These are phyloP conservation scores for Gentiana dahurica DNA, from an alignment of 257 asterid species.

Conservation along the genomic window DNA sequence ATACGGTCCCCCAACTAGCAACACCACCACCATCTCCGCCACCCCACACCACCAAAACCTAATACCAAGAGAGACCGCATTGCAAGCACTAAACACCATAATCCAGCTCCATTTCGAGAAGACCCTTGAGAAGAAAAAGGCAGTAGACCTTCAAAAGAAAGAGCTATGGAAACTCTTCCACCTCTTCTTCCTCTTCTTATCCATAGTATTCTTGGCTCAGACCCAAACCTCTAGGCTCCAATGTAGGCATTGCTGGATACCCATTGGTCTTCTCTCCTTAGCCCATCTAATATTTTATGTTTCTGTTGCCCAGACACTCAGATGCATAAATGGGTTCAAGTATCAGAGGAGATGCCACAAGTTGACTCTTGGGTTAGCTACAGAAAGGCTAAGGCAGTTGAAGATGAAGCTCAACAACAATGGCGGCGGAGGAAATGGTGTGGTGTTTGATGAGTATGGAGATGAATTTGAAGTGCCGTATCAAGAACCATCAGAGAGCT, in stretches of 20 bases:
- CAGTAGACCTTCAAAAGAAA: slow-evolving; percentile 80
- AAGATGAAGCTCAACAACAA: slow-evolving; percentile 35
- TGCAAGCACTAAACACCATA: slow-evolving; percentile 82
- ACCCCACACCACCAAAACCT: slow-evolving; percentile 27
- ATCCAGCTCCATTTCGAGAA: slow-evolving; percentile 97
- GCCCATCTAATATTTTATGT: slow-evolving; percentile 83
- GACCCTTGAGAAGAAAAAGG: slow-evolving; percentile 81
- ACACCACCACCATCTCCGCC: not conserved
- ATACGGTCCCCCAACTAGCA: slow-evolving; percentile 23
- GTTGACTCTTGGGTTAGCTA: slow-evolving; percentile 78
- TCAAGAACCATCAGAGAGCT: slow-evolving; percentile 93
- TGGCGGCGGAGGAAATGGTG: slow-evolving; percentile 16
- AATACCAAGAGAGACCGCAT: slow-evolving; percentile 59
- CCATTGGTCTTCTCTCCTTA: slow-evolving; percentile 72
- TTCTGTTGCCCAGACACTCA: slow-evolving; percentile 80
- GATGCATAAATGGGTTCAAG: slow-evolving; percentile 95
- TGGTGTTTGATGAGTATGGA: slow-evolving; percentile 39
- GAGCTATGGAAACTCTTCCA: slow-evolving; percentile 85
- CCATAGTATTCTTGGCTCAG: slow-evolving; percentile 41
- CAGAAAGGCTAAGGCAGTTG: slow-evolving; percentile 67
- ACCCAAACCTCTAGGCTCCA: slow-evolving; percentile 52
- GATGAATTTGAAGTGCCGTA: slow-evolving; percentile 72
- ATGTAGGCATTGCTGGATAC: slow-evolving; percentile 91
- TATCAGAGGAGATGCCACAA: slow-evolving; percentile 95
- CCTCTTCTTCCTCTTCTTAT: slow-evolving; percentile 69